Percentiles rank a stretch among this genome's conserved stretches.
Conservation (phyloP, 768 basidiomycete genomes). For the Suillus americanus region DNA sequence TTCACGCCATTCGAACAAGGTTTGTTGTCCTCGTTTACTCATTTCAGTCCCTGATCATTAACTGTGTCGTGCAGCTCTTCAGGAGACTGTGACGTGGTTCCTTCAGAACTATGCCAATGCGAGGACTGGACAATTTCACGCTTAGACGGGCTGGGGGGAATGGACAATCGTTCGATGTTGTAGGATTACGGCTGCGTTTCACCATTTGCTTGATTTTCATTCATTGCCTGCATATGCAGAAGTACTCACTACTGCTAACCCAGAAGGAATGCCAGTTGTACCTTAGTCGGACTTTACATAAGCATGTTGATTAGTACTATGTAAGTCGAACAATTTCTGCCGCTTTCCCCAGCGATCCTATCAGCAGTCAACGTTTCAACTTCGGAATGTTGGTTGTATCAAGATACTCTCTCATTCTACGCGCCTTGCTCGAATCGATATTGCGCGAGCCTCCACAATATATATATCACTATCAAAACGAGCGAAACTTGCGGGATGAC, state of each 20-base stretch:
- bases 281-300: not conserved
- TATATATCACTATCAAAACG: not conserved
- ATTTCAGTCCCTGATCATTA: conserved; percentile 5
- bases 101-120: conserved; percentile 75
- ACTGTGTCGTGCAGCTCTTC: conserved; percentile 53
- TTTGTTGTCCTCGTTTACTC: conserved; percentile 30
- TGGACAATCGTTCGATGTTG: not conserved
- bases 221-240: not conserved
- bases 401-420: conserved; percentile 22
- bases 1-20: conserved; percentile 92
- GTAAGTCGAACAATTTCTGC: conserved; percentile 7
- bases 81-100: conserved; percentile 86
- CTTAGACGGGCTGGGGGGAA: not conserved
- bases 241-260: not conserved
- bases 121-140: conserved; percentile 47
- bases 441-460: not conserved
- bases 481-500: not conserved
- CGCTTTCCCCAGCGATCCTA: conserved; percentile 19
- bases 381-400: conserved; percentile 17
- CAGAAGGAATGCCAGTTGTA: not conserved
- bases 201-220: not conserved
- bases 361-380: conserved; percentile 21
- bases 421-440: conserved; percentile 15
- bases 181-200: not conserved
- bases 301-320: not conserved